A percentile compares a stretch with the other conserved stretches of the same genome.
These are phyloP conservation scores for Aspergillus sclerotioniger DNA, from an alignment of 495 filamentous ascomycete genomes.

Conservation along the genomic window DNA sequence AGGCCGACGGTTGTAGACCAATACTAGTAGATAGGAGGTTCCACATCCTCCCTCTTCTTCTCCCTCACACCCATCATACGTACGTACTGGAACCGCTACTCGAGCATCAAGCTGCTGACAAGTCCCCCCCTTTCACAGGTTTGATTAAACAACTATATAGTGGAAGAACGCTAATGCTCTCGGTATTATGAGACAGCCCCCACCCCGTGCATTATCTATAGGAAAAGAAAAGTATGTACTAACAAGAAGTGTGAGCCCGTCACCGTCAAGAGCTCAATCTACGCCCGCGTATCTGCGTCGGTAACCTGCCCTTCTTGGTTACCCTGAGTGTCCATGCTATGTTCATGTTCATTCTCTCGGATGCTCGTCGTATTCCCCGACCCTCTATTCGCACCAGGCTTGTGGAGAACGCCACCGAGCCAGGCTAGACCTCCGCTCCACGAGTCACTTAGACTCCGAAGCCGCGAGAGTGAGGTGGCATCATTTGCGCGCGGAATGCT, in stretches of 20 bases:
- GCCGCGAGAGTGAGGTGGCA: slow-evolving; percentile 21
- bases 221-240: slow-evolving; percentile 11
- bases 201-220: slow-evolving; percentile 1
- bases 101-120: background rate
- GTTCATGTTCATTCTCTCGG: background rate
- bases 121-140: background rate
- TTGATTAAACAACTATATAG: slow-evolving; percentile 5
- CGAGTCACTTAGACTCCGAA: slow-evolving; percentile 48
- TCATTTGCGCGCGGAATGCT: slow-evolving; percentile 21
- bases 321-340: background rate
- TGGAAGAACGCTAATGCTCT: slow-evolving; percentile 3
- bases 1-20: too few species aligned
- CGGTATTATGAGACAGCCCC: background rate
- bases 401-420: slow-evolving; percentile 34
- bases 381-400: slow-evolving; percentile 8
- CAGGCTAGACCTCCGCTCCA: slow-evolving; percentile 42
- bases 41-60: too few species aligned
- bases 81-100: too few species aligned
- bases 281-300: slow-evolving; percentile 9
- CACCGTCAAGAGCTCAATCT: background rate
- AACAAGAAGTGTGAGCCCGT: slow-evolving; percentile 5
- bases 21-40: too few species aligned
- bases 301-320: background rate
- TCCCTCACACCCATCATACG: too few species aligned
- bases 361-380: background rate